phyloP scores from a whole-genome alignment of 352 stramenopile genomes.

The Phytophthora uliginosa region DNA sequence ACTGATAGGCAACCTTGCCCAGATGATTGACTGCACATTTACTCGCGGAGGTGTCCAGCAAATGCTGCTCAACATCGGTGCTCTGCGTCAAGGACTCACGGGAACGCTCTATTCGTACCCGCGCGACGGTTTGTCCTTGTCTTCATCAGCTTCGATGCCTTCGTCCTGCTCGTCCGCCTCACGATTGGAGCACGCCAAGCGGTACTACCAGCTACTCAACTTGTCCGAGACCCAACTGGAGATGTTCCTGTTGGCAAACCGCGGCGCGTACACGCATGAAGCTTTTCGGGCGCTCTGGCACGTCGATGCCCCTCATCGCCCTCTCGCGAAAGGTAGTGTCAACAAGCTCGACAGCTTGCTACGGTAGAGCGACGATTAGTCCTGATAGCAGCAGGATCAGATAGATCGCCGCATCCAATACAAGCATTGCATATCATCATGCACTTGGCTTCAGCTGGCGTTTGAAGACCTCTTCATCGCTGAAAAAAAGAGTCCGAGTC shows the following conservation, averaged over 20 bases:
- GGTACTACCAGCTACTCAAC: constrained; percentile 80
- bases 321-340: constrained; percentile 77
- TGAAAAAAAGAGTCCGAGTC: constrained; percentile 59
- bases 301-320: constrained; percentile 77
- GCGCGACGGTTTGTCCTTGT: constrained; percentile 45
- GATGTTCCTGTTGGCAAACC: constrained; percentile 83
- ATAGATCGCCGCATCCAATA: not conserved
- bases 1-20: constrained; percentile 69
- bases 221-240: constrained; percentile 83
- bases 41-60: constrained; percentile 80
- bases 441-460: not conserved
- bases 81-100: constrained; percentile 81
- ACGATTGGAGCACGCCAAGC: constrained; percentile 83
- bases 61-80: constrained; percentile 83
- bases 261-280: constrained; percentile 63
- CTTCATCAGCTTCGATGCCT: constrained; percentile 20
- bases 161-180: constrained; percentile 45
- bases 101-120: constrained; percentile 82
- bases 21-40: constrained; percentile 74
- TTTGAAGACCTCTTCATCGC: constrained; percentile 32
- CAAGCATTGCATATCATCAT: not conserved
- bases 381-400: not conserved
- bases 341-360: constrained; percentile 89
- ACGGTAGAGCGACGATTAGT: constrained; percentile 39
- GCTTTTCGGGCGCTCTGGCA: constrained; percentile 82